phyloP scores from a whole-genome alignment of 2,329 filamentous ascomycete species.

The Neonectria punicea region DNA sequence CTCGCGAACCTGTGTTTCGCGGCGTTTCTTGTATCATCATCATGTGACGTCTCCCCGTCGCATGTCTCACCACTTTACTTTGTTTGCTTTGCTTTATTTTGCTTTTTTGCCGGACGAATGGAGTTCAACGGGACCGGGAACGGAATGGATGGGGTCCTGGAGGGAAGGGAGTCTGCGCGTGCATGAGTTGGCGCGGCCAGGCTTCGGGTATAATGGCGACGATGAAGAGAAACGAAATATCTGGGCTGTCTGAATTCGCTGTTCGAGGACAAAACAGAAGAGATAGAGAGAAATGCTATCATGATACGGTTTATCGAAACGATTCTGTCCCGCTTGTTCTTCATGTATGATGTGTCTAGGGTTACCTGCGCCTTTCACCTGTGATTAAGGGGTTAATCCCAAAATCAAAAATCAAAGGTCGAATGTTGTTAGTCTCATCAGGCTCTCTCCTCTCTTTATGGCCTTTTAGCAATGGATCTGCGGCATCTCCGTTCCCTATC shows the following conservation, averaged over 20 bases:
- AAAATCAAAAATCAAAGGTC: background rate
- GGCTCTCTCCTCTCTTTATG: no score
- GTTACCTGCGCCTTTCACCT: background rate
- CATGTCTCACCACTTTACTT: background rate
- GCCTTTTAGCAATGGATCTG: no score
- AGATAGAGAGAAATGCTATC: conserved; percentile 32
- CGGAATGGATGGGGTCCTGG: conserved; percentile 31
- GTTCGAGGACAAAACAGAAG: conserved; percentile 19
- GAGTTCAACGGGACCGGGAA: conserved; percentile 38
- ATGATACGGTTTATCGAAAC: conserved; percentile 15
- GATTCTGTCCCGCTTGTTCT: no score
- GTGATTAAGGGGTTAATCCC: no score
- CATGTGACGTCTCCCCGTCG: conserved; percentile 14
- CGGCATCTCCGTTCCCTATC: no score
- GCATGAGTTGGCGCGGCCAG: conserved; percentile 23
- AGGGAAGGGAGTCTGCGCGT: conserved; percentile 35
- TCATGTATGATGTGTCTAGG: background rate
- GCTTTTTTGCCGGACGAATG: conserved; percentile 35
- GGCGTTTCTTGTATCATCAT: conserved; percentile 37
- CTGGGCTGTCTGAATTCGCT: conserved; percentile 3
- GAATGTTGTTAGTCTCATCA: no score
- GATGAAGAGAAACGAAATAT: conserved; percentile 3
- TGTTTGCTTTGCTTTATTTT: conserved; percentile 11
- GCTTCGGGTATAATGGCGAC: conserved; percentile 33
- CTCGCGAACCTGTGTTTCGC: conserved; percentile 15